phyloP scores from a whole-genome alignment of 2,329 filamentous ascomycete genomes.

The Aureobasidium sp. region DNA sequence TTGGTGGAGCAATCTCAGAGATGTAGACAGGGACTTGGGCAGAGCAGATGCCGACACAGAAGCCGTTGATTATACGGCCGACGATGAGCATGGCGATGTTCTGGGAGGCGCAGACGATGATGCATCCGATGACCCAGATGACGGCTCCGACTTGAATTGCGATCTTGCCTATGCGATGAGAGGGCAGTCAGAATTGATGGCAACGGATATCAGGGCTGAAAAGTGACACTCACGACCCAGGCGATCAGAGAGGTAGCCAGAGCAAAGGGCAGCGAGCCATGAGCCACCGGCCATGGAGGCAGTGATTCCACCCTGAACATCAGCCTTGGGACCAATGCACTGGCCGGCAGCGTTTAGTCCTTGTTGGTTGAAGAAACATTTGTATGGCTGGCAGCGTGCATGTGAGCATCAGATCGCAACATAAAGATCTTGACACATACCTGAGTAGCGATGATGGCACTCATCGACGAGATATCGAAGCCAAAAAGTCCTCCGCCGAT shows the following conservation, averaged over 20 bases:
- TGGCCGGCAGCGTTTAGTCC: conserved; percentile 28
- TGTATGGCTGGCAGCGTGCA: background rate
- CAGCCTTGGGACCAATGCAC: conserved; percentile 47
- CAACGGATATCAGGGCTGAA: no score
- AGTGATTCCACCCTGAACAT: conserved; percentile 61
- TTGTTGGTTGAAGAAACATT: conserved; percentile 11
- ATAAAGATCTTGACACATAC: conserved; percentile 46
- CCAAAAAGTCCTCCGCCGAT: conserved; percentile 66
- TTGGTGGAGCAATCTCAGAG: conserved; percentile 55
- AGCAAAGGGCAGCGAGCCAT: conserved; percentile 56
- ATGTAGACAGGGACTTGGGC: conserved; percentile 65
- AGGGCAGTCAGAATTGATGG: no score
- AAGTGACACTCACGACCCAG: conserved; percentile 51
- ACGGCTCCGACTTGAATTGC: conserved; percentile 17
- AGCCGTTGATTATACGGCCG: conserved; percentile 63
- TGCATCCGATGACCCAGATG: conserved; percentile 51
- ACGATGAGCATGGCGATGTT: conserved; percentile 65
- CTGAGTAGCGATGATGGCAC: conserved; percentile 53
- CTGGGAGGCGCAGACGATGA: conserved; percentile 56
- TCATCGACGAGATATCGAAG: conserved; percentile 74
- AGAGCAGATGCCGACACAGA: conserved; percentile 67
- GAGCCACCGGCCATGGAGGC: conserved; percentile 66
- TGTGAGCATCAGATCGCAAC: background rate
- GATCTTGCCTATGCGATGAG: no score
- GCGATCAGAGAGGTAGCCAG: conserved; percentile 52